Evolutionary conservation across 2,329 filamentous ascomycete genomes (phyloP).

Genomic region (Stemphylium vesicarium): DNA sequence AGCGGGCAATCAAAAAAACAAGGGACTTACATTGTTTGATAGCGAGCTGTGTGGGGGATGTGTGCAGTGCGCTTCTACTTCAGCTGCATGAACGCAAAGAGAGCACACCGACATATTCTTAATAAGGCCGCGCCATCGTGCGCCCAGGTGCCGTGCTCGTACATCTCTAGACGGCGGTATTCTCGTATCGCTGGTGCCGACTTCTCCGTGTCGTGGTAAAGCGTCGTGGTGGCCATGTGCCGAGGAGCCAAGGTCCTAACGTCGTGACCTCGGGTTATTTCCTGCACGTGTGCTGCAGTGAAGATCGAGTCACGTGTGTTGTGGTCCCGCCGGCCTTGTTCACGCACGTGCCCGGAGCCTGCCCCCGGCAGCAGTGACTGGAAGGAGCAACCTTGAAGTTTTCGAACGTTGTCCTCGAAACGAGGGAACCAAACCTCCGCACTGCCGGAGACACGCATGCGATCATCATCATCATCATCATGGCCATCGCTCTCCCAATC

Average conservation of each 20-base stretch:
- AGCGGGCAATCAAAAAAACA: neutral
- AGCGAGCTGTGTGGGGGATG: constrained; percentile 12
- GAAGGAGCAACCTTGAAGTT: no score
- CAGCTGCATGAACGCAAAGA: constrained; percentile 10
- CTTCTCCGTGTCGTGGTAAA: neutral
- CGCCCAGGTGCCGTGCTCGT: constrained; percentile 1
- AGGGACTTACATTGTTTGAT: no score
- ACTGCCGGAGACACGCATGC: neutral
- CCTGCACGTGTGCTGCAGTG: neutral
- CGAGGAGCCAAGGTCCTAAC: neutral
- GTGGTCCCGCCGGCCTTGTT: neutral
- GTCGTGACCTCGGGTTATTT: neutral
- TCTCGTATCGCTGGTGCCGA: neutral
- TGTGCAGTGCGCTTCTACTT: constrained; percentile 1
- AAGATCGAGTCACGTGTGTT: neutral
- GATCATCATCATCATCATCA: neutral
- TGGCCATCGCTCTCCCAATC: neutral
- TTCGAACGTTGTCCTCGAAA: no score
- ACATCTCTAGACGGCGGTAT: neutral
- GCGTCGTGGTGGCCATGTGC: neutral
- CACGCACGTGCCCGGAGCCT: neutral
- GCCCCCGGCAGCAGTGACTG: neutral
- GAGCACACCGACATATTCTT: constrained; percentile 17
- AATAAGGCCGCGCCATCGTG: constrained; percentile 7
- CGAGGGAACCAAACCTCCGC: no score